Evolutionary conservation across 257 asterid species (phyloP).

Genomic region (Lycium barbarum): DNA sequence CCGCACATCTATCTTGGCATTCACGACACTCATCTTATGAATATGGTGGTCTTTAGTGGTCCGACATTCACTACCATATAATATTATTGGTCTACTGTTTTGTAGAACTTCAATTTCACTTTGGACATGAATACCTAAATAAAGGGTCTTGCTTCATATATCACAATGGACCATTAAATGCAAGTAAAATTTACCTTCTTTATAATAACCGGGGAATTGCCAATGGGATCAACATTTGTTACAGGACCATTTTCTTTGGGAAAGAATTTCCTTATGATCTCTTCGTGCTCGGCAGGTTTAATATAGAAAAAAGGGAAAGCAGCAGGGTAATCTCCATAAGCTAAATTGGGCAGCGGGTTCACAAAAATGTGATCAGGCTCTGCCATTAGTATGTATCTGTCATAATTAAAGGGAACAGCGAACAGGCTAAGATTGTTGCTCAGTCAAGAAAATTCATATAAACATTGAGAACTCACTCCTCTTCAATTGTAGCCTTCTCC

Average conservation of each 20-base stretch:
- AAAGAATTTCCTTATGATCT: slow-evolving; percentile 52
- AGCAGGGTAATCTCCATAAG: slow-evolving; percentile 51
- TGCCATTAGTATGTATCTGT: slow-evolving; percentile 68
- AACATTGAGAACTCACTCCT: slow-evolving; percentile 56
- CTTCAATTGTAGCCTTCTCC: slow-evolving; percentile 62
- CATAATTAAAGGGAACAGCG: slow-evolving; percentile 11
- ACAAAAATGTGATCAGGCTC: slow-evolving; percentile 72
- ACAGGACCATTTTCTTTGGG: slow-evolving; percentile 66
- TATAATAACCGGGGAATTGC: slow-evolving; percentile 70
- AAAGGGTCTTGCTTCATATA: neutral
- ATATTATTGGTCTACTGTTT: too few species aligned
- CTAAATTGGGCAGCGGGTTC: slow-evolving; percentile 59
- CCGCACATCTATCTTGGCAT: neutral
- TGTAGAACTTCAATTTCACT: neutral
- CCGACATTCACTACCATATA: neutral
- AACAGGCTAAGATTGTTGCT: neutral
- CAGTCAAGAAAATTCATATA: slow-evolving; percentile 25
- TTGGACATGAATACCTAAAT: neutral
- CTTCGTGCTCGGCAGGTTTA: slow-evolving; percentile 50
- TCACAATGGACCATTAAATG: neutral
- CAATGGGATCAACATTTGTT: slow-evolving; percentile 62
- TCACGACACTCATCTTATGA: neutral
- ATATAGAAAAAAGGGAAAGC: slow-evolving; percentile 69
- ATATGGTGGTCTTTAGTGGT: neutral
- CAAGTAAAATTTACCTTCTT: slow-evolving; percentile 44